phyloP scores from a whole-genome alignment of 441 rosid genomes.

The Aleurites moluccanus region DNA sequence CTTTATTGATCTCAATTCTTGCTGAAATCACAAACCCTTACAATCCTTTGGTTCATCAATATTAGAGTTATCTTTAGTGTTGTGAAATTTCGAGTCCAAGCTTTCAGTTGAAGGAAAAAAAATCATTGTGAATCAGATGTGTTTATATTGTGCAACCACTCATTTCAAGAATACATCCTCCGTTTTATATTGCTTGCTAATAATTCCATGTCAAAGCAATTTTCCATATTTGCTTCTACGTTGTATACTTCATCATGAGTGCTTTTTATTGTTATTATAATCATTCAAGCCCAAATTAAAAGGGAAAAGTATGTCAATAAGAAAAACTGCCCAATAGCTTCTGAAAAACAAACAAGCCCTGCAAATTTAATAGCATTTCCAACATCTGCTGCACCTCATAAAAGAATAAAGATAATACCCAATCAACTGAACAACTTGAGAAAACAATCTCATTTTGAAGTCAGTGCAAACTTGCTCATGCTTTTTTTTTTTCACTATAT shows the following conservation, averaged over 20 bases:
- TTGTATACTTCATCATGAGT: neutral
- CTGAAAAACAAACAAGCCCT: neutral
- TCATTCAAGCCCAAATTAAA: neutral
- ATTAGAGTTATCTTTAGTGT: no score
- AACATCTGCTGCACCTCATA: neutral
- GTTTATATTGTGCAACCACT: no score
- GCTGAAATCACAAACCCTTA: no score
- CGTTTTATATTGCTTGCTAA: no score
- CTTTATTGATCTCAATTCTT: neutral
- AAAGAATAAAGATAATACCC: neutral
- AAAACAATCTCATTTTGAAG: neutral
- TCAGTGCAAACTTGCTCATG: constrained; percentile 3
- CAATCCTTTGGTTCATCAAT: no score
- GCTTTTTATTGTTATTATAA: neutral
- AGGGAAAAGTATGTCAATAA: neutral
- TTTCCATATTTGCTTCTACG: neutral
- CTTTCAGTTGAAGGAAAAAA: no score
- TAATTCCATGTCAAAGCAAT: neutral
- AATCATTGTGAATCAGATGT: no score
- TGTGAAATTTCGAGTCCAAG: no score
- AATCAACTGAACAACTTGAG: neutral
- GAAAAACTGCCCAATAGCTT: neutral
- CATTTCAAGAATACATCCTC: no score
- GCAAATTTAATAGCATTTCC: neutral
- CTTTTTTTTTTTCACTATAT: no score